Conservation (phyloP, 78 protist genomes). For the Dictyostelium firmibasis region DNA sequence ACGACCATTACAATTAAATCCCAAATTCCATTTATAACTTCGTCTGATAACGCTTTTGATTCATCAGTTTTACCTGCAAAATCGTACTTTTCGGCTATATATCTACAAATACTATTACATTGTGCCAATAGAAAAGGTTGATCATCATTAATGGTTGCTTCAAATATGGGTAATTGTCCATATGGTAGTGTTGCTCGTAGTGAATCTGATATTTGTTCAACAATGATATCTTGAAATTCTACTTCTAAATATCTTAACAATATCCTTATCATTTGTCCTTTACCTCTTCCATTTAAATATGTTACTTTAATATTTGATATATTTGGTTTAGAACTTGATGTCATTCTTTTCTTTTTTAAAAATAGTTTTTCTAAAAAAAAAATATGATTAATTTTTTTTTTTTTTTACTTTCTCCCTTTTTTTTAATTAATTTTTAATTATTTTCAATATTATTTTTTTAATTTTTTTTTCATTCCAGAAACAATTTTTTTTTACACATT, state of each 20-base stretch:
- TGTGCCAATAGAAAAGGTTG: neutral
- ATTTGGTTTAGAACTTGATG: neutral
- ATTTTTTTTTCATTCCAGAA: too few relatives aligned
- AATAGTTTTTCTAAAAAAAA: too few relatives aligned
- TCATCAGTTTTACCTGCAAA: neutral
- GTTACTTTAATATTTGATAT: neutral
- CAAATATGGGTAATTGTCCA: slow-evolving; percentile 17
- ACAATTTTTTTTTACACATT: too few relatives aligned
- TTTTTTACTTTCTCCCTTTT: too few relatives aligned
- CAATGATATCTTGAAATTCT: slow-evolving; percentile 1
- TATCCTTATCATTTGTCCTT: slow-evolving; percentile 12
- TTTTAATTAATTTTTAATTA: too few relatives aligned
- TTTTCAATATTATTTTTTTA: too few relatives aligned
- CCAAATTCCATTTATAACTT: neutral
- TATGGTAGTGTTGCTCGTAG: neutral
- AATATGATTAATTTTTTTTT: too few relatives aligned
- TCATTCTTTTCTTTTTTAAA: too few relatives aligned
- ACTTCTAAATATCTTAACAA: slow-evolving; percentile 3
- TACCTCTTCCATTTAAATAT: slow-evolving; percentile 36
- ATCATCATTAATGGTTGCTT: neutral
- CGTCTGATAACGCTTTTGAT: neutral
- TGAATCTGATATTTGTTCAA: neutral
- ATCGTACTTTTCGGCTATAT: slow-evolving; percentile 20
- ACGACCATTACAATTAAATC: neutral
- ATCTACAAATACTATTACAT: slow-evolving; percentile 3